A percentile compares a stretch with the other conserved stretches of the same genome.
Conservation (phyloP, 2,329 filamentous ascomycete genomes). For the Tympanopsis confertula region DNA sequence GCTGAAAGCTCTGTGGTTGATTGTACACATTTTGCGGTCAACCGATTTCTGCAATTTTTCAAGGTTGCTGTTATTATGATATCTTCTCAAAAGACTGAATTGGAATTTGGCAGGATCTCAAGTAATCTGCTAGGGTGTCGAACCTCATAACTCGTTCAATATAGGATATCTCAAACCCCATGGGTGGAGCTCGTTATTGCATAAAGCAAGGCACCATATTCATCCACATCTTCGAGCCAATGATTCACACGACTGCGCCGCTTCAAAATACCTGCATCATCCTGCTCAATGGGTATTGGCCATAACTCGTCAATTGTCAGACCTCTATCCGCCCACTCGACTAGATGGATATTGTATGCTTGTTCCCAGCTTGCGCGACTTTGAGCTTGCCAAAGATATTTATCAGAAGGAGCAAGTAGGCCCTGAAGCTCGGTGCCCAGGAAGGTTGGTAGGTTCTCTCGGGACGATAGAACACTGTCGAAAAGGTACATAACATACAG, state of each 20-base stretch:
- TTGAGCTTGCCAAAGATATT: constrained; percentile 28
- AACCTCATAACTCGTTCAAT: constrained; percentile 1
- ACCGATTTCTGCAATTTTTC: no score
- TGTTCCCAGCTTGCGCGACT: constrained; percentile 25
- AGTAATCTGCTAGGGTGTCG: no score
- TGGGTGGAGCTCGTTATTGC: constrained; percentile 33
- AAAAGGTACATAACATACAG: constrained; percentile 40
- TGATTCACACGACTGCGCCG: constrained; percentile 26
- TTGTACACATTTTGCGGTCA: no score
- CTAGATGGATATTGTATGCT: constrained; percentile 27
- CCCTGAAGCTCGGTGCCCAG: constrained; percentile 34
- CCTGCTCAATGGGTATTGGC: constrained; percentile 20
- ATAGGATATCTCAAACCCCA: constrained; percentile 11
- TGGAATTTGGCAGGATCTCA: no score
- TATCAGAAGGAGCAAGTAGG: constrained; percentile 26
- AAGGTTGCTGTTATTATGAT: no score
- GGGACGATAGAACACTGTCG: constrained; percentile 31
- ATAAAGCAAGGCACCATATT: constrained; percentile 41
- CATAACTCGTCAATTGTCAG: constrained; percentile 39
- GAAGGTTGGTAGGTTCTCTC: constrained; percentile 30
- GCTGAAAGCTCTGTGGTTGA: no score
- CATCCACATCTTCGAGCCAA: constrained; percentile 38
- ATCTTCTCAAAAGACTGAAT: no score
- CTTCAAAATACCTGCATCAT: constrained; percentile 13
- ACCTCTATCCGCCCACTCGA: constrained; percentile 24